Evolutionary conservation across 805 yeast genomes (phyloP).

Genomic region (Candida methanosorbosa): DNA sequence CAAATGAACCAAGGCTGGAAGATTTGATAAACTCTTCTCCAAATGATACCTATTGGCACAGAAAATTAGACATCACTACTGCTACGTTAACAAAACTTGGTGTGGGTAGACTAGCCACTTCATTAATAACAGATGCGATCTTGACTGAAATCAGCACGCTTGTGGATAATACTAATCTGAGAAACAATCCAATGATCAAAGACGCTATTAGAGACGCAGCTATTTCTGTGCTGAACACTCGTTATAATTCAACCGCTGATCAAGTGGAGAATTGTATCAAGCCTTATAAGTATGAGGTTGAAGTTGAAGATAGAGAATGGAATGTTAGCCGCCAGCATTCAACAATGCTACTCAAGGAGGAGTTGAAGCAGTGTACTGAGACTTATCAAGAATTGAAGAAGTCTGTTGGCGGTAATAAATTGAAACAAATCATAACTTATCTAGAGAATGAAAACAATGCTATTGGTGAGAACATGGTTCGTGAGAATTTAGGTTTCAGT

Average conservation of each 20-base stretch:
- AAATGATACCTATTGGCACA: slow-evolving; percentile 80
- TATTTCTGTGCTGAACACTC: slow-evolving; percentile 60
- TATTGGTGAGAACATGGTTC: slow-evolving; percentile 31
- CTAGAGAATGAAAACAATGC: slow-evolving; percentile 37
- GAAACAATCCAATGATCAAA: slow-evolving; percentile 80
- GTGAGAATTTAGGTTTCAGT: slow-evolving; percentile 81
- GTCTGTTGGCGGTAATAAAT: slow-evolving; percentile 75
- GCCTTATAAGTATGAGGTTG: slow-evolving; percentile 96
- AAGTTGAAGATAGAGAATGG: slow-evolving; percentile 96
- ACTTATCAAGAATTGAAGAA: slow-evolving; percentile 51
- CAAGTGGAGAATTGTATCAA: slow-evolving; percentile 98
- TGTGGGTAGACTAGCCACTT: slow-evolving; percentile 83
- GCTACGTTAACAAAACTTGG: slow-evolving; percentile 87
- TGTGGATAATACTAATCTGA: slow-evolving; percentile 64
- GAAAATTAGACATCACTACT: slow-evolving; percentile 76
- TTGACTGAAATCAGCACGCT: slow-evolving; percentile 69
- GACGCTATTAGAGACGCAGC: slow-evolving; percentile 83
- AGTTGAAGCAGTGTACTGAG: slow-evolving; percentile 69
- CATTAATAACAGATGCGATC: slow-evolving; percentile 72
- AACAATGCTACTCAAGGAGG: slow-evolving; percentile 67
- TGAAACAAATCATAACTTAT: slow-evolving; percentile 75
- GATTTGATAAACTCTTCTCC: slow-evolving; percentile 49
- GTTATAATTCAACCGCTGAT: slow-evolving; percentile 89
- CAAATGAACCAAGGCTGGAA: slow-evolving; percentile 39
- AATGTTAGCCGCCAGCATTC: slow-evolving; percentile 70